A percentile compares a stretch with the other conserved stretches of the same genome.
These are phyloP conservation scores for Hymenochaete sp. DNA, from an alignment of 1,284 basidiomycete species.

Conservation along the genomic window DNA sequence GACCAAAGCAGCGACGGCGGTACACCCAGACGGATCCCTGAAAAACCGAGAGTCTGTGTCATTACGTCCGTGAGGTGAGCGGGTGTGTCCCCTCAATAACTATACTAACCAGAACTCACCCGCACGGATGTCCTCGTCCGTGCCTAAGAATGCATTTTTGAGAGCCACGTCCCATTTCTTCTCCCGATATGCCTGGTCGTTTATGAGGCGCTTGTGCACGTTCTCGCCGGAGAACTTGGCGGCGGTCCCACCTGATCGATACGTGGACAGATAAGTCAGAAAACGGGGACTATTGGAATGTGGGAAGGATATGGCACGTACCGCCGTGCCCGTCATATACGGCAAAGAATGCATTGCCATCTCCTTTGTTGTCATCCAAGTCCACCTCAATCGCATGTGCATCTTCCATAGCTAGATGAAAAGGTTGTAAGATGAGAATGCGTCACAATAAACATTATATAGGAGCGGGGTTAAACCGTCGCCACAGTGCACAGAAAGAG, in stretches of 20 bases:
- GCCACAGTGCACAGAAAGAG: slow-evolving; percentile 1
- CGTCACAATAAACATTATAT: neutral
- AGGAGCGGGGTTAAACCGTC: neutral
- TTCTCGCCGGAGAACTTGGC: slow-evolving; percentile 89
- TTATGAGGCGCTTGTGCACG: slow-evolving; percentile 73
- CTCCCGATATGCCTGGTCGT: slow-evolving; percentile 66
- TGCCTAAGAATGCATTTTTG: slow-evolving; percentile 86
- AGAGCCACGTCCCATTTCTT: slow-evolving; percentile 70
- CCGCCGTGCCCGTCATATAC: slow-evolving; percentile 99
- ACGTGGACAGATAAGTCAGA: neutral
- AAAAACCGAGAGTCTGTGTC: slow-evolving; percentile 72
- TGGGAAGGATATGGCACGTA: slow-evolving; percentile 37
- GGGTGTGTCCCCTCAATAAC: neutral
- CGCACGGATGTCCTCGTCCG: slow-evolving; percentile 88
- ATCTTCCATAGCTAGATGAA: slow-evolving; percentile 87
- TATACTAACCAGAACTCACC: slow-evolving; percentile 41
- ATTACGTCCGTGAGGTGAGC: slow-evolving; percentile 11
- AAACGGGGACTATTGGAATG: slow-evolving; percentile 13
- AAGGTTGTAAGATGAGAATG: slow-evolving; percentile 9
- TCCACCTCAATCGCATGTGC: slow-evolving; percentile 81
- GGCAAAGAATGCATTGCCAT: slow-evolving; percentile 77
- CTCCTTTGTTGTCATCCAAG: slow-evolving; percentile 41
- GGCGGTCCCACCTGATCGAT: slow-evolving; percentile 65
- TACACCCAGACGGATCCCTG: slow-evolving; percentile 93
- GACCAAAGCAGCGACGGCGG: slow-evolving; percentile 84